Base-by-base conservation (phyloP, 2,329 filamentous ascomycete genomes). In the Cercospora zeae-maydis region DNA sequence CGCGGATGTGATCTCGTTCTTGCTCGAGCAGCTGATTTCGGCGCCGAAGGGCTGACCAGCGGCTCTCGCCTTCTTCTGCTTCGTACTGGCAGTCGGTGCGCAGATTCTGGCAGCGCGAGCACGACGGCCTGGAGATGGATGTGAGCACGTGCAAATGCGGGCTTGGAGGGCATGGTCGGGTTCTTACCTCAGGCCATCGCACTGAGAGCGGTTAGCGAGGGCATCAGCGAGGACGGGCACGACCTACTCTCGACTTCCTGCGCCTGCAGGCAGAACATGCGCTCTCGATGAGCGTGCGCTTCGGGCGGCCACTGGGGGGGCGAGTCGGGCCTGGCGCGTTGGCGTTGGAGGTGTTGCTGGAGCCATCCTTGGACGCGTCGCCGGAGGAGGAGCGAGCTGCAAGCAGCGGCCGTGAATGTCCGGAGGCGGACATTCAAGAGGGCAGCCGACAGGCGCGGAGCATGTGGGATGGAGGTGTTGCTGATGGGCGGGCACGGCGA, bases 61-160 rank as follows among this genome's bases (percentile, higher is more conserved):
- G 69, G 57, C 71, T 74, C 45, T 75, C 73, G 60, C 72, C 73
- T 59, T 73, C 72, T 55, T 75, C 71, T 21, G 72, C 72, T 56
- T 75, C 70, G 58, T 74, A 75, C 14, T 64, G 61, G 58, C 73
- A 75, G 2, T 71, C 69, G n/a, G 72, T 75, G 11, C 64, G 65
- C 3, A 73, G 59, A 33, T 69, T 67, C 39, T 69, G 67, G 47
- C 73, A 75, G 24, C 72, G 67, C 13, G 71, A 66, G 54, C 73
- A 75, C 13, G 68, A 57, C 39, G 73, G 73, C 51, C 73, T 74
- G 56, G 10, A 13, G 8, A 4, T 3, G n/a, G 13, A 19, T 11
- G 61, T 67, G 52, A 65, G 61, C 52, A 59, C 37, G 9, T 8
- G 16, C 24, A 27, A 6, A 30, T 58, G 49, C 13, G n/a, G 11